These are phyloP conservation scores for Pseudonitzschia delicatissima DNA, from an alignment of 108 stramenopile genomes.

Conservation along the genomic window DNA sequence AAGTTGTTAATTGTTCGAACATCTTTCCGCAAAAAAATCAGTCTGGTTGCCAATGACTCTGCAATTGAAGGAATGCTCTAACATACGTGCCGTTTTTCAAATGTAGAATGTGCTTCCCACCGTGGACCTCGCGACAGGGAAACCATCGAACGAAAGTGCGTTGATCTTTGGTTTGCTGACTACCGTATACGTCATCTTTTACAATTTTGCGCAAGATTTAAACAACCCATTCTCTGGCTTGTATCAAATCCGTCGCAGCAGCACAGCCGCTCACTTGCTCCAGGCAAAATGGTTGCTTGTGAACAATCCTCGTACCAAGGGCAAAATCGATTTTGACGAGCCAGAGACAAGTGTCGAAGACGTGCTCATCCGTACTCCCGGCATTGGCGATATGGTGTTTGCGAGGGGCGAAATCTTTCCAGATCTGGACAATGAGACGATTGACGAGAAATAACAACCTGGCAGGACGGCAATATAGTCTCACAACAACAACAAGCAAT, in stretches of 20 bases:
- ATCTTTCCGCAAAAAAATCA: too few relatives aligned
- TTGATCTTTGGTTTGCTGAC: constrained; percentile 52
- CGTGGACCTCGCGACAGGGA: constrained; percentile 27
- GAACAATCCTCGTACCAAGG: constrained; percentile 45
- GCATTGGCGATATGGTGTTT: constrained; percentile 6
- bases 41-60: too few relatives aligned
- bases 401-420: constrained; percentile 1
- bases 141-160: constrained; percentile 40
- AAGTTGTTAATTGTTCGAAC: not conserved
- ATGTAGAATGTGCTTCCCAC: constrained; percentile 30
- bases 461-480: too few relatives aligned
- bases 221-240: constrained; percentile 68
- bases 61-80: too few relatives aligned
- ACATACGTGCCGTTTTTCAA: not conserved
- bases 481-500: too few relatives aligned
- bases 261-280: constrained; percentile 53
- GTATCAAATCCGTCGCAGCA: constrained; percentile 61
- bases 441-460: too few relatives aligned
- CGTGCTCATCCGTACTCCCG: not conserved
- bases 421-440: not conserved
- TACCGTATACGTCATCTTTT: constrained; percentile 62
- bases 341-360: not conserved
- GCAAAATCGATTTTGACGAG: constrained; percentile 43
- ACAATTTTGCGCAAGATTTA: constrained; percentile 60
- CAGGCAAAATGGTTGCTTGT: constrained; percentile 63